Evolutionary conservation across 495 filamentous ascomycete species (phyloP).

Genomic region (Neurospora sp.): DNA sequence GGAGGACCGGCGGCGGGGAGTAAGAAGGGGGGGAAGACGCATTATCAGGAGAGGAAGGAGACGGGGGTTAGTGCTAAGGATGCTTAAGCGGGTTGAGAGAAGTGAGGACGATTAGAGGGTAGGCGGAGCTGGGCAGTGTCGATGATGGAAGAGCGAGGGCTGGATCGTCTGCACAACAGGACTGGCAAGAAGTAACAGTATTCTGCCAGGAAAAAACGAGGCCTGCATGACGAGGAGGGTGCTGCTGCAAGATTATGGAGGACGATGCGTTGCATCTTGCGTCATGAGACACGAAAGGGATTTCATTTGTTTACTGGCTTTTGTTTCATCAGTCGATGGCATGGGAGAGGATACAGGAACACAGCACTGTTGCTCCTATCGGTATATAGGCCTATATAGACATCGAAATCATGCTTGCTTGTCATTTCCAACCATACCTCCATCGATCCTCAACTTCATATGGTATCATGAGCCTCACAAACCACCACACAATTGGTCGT

Average conservation of each 20-base stretch:
- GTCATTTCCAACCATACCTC: too few relatives aligned
- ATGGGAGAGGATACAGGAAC: background rate
- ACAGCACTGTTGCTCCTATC: background rate
- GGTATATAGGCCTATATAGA: background rate
- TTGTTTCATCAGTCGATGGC: background rate
- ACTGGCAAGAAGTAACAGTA: too few relatives aligned
- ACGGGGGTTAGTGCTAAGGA: background rate
- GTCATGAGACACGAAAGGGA: background rate
- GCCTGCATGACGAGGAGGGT: background rate
- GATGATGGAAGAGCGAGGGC: background rate
- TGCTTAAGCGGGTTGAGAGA: background rate
- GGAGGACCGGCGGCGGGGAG: constrained; percentile 1
- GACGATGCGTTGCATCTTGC: background rate
- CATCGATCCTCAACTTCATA: too few relatives aligned
- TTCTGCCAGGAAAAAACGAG: too few relatives aligned
- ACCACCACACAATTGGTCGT: too few relatives aligned
- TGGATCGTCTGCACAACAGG: too few relatives aligned
- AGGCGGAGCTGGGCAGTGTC: background rate
- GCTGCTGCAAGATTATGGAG: background rate
- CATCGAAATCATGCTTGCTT: background rate
- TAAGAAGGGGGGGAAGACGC: constrained; percentile 18
- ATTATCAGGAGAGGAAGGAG: constrained; percentile 1
- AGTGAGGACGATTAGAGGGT: background rate
- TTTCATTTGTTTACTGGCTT: background rate
- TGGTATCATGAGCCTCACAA: too few relatives aligned